These are phyloP conservation scores for Cyberlindnera veronae DNA, from an alignment of 805 yeast genomes.

Conservation along the genomic window DNA sequence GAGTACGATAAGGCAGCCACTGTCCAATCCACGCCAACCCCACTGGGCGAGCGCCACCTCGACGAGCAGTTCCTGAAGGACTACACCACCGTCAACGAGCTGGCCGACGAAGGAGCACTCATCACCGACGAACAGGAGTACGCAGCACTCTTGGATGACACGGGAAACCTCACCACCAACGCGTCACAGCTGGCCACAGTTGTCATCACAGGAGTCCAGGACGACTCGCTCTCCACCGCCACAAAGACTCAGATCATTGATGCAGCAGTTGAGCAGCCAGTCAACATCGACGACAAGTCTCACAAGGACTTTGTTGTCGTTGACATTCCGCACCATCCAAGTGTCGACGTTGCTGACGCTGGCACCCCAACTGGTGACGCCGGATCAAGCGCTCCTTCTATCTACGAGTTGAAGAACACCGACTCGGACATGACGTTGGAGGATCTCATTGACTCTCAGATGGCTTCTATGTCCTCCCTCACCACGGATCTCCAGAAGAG, in stretches of 20 bases:
- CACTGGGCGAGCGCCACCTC: slow-evolving; percentile 1
- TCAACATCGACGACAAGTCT: slow-evolving; percentile 15
- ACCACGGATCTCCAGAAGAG: slow-evolving; percentile 21
- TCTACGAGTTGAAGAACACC: slow-evolving; percentile 22
- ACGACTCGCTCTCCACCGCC: slow-evolving; percentile 7
- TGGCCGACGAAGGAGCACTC: slow-evolving; percentile 47
- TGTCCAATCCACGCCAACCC: slow-evolving; percentile 5
- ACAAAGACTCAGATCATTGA: slow-evolving; percentile 6
- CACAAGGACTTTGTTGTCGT: slow-evolving; percentile 25
- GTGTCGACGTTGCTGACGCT: slow-evolving; percentile 13
- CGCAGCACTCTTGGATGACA: slow-evolving; percentile 47
- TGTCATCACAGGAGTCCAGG: slow-evolving; percentile 14
- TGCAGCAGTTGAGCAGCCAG: slow-evolving; percentile 4
- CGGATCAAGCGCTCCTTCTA: slow-evolving; percentile 9
- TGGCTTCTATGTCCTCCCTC: slow-evolving; percentile 28
- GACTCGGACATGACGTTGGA: slow-evolving; percentile 24
- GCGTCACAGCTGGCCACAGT: slow-evolving; percentile 14
- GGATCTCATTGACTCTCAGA: slow-evolving; percentile 29
- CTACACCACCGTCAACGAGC: slow-evolving; percentile 32
- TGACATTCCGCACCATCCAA: slow-evolving; percentile 19
- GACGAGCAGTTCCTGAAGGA: slow-evolving; percentile 10
- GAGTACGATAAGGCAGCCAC: slow-evolving; percentile 14
- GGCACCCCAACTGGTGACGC: slow-evolving; percentile 6
- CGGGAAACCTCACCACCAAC: slow-evolving; percentile 44
- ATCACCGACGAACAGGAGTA: slow-evolving; percentile 54